Conservation (phyloP, 352 stramenopile genomes). For the Elongisporangium undulatum region DNA sequence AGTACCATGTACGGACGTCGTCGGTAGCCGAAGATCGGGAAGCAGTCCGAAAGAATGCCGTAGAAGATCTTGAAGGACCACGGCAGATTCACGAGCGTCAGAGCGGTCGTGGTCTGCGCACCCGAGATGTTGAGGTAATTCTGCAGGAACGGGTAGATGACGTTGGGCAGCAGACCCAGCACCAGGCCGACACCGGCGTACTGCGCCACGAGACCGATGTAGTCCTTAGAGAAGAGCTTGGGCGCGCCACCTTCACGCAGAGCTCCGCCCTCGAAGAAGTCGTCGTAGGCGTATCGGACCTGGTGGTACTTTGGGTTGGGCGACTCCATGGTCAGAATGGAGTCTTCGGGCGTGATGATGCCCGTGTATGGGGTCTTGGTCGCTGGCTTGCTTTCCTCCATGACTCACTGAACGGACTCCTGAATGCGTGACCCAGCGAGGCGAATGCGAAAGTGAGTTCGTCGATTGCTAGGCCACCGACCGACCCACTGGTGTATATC, state of each 20-base stretch:
- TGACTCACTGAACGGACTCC: too few relatives aligned
- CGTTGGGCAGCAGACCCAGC: constrained; percentile 32
- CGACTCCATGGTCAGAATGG: too few relatives aligned
- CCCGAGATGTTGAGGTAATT: constrained; percentile 13
- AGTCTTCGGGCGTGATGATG: too few relatives aligned
- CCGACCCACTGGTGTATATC: too few relatives aligned
- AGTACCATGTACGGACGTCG: constrained; percentile 55
- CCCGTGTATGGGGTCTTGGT: too few relatives aligned
- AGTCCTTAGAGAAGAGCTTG: constrained; percentile 31
- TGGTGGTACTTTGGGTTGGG: constrained; percentile 18
- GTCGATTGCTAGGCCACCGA: too few relatives aligned
- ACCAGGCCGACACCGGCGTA: constrained; percentile 57
- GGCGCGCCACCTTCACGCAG: constrained; percentile 35
- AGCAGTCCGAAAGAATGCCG: constrained; percentile 57
- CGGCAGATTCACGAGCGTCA: constrained; percentile 35
- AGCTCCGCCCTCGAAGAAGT: constrained; percentile 36
- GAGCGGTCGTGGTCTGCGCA: constrained; percentile 31
- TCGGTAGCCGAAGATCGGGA: constrained; percentile 46
- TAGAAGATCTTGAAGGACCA: constrained; percentile 69
- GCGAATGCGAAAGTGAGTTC: too few relatives aligned
- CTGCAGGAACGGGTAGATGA: constrained; percentile 6
- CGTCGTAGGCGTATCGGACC: constrained; percentile 31
- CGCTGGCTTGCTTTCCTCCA: too few relatives aligned
- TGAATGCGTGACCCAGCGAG: too few relatives aligned
- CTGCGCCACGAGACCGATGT: constrained; percentile 48